A percentile compares a stretch with the other conserved stretches of the same genome.
These are phyloP conservation scores for Sextonia rubra DNA, from an alignment of 164 flowering plant species.

Conservation along the genomic window DNA sequence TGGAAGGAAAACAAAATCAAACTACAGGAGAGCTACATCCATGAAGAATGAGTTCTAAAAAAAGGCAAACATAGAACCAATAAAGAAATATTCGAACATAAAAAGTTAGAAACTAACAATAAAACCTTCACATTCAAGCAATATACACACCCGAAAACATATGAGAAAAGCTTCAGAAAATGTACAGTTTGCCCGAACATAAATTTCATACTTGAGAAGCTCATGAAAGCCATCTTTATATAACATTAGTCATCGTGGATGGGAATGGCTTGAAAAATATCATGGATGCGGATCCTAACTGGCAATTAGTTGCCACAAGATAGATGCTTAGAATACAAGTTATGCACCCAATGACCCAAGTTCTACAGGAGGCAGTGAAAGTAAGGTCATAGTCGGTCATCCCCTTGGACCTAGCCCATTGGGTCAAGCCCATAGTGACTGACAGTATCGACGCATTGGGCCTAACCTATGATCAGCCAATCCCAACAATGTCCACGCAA, in stretches of 20 bases:
- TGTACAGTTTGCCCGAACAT: background rate
- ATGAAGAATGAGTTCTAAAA: background rate
- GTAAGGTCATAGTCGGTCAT: too few relatives aligned
- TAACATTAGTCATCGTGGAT: too few relatives aligned
- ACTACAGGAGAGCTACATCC: background rate
- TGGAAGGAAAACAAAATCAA: background rate
- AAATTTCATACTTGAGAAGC: background rate
- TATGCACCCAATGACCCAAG: too few relatives aligned
- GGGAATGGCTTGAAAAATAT: background rate
- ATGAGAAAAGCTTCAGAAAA: background rate
- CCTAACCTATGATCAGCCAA: too few relatives aligned
- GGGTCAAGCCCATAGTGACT: too few relatives aligned
- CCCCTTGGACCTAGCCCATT: too few relatives aligned
- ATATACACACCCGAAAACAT: background rate
- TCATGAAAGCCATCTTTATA: too few relatives aligned
- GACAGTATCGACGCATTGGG: too few relatives aligned
- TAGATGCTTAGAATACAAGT: background rate
- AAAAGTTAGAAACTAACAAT: background rate
- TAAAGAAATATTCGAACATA: background rate
- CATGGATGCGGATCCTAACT: background rate
- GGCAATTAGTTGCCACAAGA: background rate
- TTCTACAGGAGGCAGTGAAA: too few relatives aligned
- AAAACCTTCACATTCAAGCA: background rate
- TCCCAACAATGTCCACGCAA: too few relatives aligned
- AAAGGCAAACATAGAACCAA: background rate